These are phyloP conservation scores for Saturnispora silvae DNA, from an alignment of 805 yeast species.

Conservation along the genomic window DNA sequence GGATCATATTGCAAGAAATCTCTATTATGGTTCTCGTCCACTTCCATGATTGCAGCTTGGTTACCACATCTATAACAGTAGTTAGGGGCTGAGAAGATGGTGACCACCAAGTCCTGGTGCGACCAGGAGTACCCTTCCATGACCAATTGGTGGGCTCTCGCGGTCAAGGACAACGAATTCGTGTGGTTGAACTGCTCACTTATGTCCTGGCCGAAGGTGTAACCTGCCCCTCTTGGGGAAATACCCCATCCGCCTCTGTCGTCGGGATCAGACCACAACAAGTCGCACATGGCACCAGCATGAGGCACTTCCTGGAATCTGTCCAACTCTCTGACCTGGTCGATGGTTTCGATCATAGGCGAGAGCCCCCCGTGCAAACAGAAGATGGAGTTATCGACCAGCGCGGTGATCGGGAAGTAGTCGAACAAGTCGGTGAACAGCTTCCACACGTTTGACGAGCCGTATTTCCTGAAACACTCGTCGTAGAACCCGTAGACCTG, in stretches of 20 bases:
- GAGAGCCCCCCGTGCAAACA: slow-evolving; percentile 93
- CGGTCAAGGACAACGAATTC: slow-evolving; percentile 72
- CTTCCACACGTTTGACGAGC: slow-evolving; percentile 90
- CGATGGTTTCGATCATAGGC: slow-evolving; percentile 88
- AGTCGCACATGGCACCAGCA: slow-evolving; percentile 96
- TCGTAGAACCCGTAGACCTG: slow-evolving; percentile 95
- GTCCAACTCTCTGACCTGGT: slow-evolving; percentile 83
- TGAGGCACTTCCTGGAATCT: slow-evolving; percentile 95
- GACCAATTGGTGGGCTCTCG: slow-evolving; percentile 94
- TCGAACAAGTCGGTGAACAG: slow-evolving; percentile 85
- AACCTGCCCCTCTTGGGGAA: slow-evolving; percentile 97
- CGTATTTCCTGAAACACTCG: slow-evolving; percentile 88
- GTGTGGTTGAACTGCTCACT: slow-evolving; percentile 89
- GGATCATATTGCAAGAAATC: slow-evolving; percentile 95
- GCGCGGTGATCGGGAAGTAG: slow-evolving; percentile 86
- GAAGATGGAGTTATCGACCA: slow-evolving; percentile 82
- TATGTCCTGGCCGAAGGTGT: slow-evolving; percentile 94
- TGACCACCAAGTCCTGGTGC: slow-evolving; percentile 88
- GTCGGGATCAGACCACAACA: slow-evolving; percentile 95
- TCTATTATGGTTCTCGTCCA: slow-evolving; percentile 85
- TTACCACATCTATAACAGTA: slow-evolving; percentile 97
- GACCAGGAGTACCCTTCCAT: slow-evolving; percentile 97
- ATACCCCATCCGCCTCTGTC: slow-evolving; percentile 98
- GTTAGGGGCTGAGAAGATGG: slow-evolving; percentile 91
- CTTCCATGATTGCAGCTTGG: slow-evolving; percentile 97